Base-by-base conservation (phyloP, 2,329 filamentous ascomycete genomes). In the Alternaria sp. region DNA sequence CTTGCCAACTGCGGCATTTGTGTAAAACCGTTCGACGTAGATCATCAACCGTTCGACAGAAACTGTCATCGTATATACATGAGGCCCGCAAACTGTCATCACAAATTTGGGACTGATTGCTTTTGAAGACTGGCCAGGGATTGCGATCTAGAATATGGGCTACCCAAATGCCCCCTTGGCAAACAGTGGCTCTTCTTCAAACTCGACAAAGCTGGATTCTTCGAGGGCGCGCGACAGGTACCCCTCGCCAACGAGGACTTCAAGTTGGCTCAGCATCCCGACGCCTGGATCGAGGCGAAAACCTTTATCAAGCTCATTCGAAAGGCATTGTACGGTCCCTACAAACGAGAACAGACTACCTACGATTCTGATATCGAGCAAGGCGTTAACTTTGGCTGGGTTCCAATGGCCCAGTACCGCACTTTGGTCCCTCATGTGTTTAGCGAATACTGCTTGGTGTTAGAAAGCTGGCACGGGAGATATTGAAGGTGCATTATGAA, bases 361-460 rank as follows among this genome's bases (percentile, higher is more conserved):
- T 40, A 38, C 49, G 49, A 52, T n/a, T 52, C 49, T 12, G 22
- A 40, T 14, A 40, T 52, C n/a, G 34, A 52, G 16, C 9, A 50
- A 18, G 8, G 14, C 2, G 8, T 50, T 11, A 34, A 20, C 5
- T 9, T 12, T n/a, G n/a, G 28, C n/a, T 18, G n/a, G 46, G 6
- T 10, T 14, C 2, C 9, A 3, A 30, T n/a, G 8, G 27, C 27
- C n/a, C 0, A 20, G 11, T 7, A 12, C 3, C 12, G 22, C 30
- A 14, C 22, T 34, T 5, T 10, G 14, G 30, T 7, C 16, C 28
- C 30, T 8, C 14, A 28, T 28, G 18, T 52, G 12, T 40, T 52
- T 14, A 52, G 49, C 22, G 32, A 14, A 2, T 14, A 40, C 22
- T 28, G 34, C 14, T 16, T n/a, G 14, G 16, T n/a, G n/a, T 28